Percentiles rank a stretch among this genome's conserved stretches.
Evolutionary conservation across 441 rosid species (phyloP).

Genomic region (Daphne laureola): DNA sequence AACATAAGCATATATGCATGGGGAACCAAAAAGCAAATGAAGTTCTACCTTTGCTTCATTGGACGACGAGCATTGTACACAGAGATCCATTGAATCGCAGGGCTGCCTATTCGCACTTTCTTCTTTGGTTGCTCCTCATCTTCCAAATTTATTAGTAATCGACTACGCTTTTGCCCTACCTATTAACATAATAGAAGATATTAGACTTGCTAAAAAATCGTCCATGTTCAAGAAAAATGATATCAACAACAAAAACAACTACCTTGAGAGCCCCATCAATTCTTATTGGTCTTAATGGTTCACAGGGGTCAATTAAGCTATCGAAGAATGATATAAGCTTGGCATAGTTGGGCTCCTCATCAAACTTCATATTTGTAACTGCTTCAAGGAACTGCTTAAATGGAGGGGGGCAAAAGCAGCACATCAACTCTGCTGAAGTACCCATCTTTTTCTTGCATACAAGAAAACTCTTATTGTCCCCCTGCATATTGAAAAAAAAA

Average conservation of each 20-base stretch:
- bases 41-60: constrained; percentile 76
- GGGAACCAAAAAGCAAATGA: background rate
- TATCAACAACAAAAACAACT: constrained; percentile 11
- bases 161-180: constrained; percentile 89
- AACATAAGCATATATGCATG: background rate
- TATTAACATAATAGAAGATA: constrained; percentile 20
- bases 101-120: constrained; percentile 78
- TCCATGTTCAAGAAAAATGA: background rate
- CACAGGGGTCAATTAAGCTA: constrained; percentile 53
- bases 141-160: constrained; percentile 70
- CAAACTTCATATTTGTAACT: constrained; percentile 74
- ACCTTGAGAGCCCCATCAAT: constrained; percentile 85
- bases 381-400: constrained; percentile 73
- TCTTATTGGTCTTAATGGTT: constrained; percentile 56
- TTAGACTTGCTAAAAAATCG: constrained; percentile 3
- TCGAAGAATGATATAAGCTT: constrained; percentile 62
- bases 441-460: constrained; percentile 90
- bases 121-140: constrained; percentile 92
- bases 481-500: constrained; percentile 31
- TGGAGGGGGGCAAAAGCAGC: constrained; percentile 73
- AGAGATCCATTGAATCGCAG: constrained; percentile 88
- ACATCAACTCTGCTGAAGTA: constrained; percentile 74
- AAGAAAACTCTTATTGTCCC: constrained; percentile 86
- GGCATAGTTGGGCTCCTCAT: constrained; percentile 74
- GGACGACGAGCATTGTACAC: constrained; percentile 88